Evolutionary conservation across 768 basidiomycete species (phyloP), one percentile per base, ranked within the genome.

Genomic region (Royoungia palumana): DNA sequence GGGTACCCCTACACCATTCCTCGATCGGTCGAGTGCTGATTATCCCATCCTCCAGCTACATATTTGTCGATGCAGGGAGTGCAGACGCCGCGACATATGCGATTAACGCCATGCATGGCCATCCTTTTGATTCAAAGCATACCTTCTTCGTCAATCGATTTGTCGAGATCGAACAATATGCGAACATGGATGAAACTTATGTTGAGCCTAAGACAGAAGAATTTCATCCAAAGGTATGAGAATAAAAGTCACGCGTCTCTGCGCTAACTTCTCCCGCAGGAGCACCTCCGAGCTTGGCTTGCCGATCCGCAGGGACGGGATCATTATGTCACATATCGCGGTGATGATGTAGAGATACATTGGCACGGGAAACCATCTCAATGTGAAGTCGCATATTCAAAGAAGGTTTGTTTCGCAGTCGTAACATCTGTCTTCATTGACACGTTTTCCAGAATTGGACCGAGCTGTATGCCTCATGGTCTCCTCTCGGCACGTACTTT

Each of bases 401-500:
- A 90, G 73, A 78, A 80, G 49, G 93, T 92, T 56, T 84, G 72
- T 41, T 35, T 38, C 17, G 50, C 34, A 45, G 20, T 35, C 44
- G 44, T 34, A 38, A 32, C 20, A 25, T 34, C 35, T 14, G 44
- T 41, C 34, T 41, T 41, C 7, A 27, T 47, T 63, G 19, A 55
- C 54, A 35, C 35, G 24, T 51, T 56, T 49, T 35, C 4, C 60
- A 92, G 90, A 87, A 89, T 65, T 97, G 96, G 93, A 96, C 91
- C 62, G 94, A 98, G 49, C 80, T 95, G 43, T 99, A 95, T 70
- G 85, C 93, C 17, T 87, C 89, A 25, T 99, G 96, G 96, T 98
- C 96, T 19, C 94, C 94, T 17, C 77, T 87, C 45, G 96, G 96
- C 28, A 97, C 94, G n/a, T 91, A 87, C 64, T 77, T 98, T 53